Conservation (phyloP, 495 filamentous ascomycete species). For the Astrothelium subdiscretum region DNA sequence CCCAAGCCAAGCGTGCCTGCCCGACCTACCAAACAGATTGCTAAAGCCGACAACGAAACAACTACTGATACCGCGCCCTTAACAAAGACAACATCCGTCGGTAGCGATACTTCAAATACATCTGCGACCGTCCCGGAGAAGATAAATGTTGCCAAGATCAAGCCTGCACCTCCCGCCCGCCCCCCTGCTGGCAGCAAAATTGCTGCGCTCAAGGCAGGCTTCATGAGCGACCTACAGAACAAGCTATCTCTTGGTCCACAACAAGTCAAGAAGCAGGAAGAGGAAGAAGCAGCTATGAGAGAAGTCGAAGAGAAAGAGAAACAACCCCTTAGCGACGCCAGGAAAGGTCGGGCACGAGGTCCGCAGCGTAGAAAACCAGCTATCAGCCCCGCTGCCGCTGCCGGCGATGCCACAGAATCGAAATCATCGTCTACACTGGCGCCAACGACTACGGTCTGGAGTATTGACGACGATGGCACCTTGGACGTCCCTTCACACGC, state of each 20-base stretch:
- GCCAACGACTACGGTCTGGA: slow-evolving; percentile 30
- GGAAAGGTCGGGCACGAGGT: slow-evolving; percentile 82
- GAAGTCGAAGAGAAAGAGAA: slow-evolving; percentile 48
- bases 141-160: slow-evolving; percentile 20
- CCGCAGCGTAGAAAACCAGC: slow-evolving; percentile 71
- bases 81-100: slow-evolving; percentile 19
- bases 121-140: not conserved
- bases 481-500: not conserved
- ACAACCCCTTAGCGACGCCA: slow-evolving; percentile 66
- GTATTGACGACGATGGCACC: slow-evolving; percentile 23
- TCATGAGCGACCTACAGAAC: slow-evolving; percentile 81
- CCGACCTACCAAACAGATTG: slow-evolving; percentile 48
- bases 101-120: not conserved
- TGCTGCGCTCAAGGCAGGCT: slow-evolving; percentile 77
- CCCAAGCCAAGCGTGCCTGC: slow-evolving; percentile 73
- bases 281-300: slow-evolving; percentile 23
- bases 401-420: slow-evolving; percentile 13
- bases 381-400: slow-evolving; percentile 20
- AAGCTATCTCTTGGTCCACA: slow-evolving; percentile 73
- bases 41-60: slow-evolving; percentile 26
- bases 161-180: slow-evolving; percentile 58
- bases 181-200: slow-evolving; percentile 68
- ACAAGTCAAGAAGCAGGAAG: slow-evolving; percentile 50
- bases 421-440: slow-evolving; percentile 13
- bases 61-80: slow-evolving; percentile 27